A percentile compares a stretch with the other conserved stretches of the same genome.
phyloP scores from a whole-genome alignment of 768 basidiomycete species.

The Dentipellis fragilis region DNA sequence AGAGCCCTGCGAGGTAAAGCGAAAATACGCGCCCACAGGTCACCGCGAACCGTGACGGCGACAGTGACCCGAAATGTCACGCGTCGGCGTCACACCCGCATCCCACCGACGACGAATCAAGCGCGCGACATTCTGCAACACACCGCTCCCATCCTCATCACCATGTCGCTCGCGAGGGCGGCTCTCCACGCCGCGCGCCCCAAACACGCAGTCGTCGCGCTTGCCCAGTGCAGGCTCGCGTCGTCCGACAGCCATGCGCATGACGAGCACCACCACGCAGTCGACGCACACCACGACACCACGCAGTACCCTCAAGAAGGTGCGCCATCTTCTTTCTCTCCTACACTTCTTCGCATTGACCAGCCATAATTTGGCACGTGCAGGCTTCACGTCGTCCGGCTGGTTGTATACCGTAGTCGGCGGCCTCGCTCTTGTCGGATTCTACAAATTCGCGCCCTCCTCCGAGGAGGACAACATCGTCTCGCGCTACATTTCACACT shows the following conservation, averaged over 20 bases:
- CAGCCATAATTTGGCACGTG: background rate
- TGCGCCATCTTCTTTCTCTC: constrained; percentile 19
- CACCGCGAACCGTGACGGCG: too few relatives aligned
- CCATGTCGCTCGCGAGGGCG: constrained; percentile 11
- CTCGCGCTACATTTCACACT: constrained; percentile 57
- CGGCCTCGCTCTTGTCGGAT: constrained; percentile 38
- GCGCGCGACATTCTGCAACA: too few relatives aligned
- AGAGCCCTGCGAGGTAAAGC: too few relatives aligned
- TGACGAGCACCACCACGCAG: constrained; percentile 32
- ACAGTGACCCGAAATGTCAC: too few relatives aligned
- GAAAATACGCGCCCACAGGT: too few relatives aligned
- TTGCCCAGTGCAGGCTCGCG: constrained; percentile 18
- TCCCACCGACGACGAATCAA: too few relatives aligned
- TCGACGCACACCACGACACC: constrained; percentile 26
- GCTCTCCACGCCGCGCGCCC: constrained; percentile 5
- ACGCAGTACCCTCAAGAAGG: constrained; percentile 52
- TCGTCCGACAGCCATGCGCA: constrained; percentile 14
- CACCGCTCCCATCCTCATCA: background rate
- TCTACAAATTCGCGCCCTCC: constrained; percentile 62
- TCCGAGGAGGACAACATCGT: constrained; percentile 51
- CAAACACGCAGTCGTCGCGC: background rate
- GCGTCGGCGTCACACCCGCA: too few relatives aligned
- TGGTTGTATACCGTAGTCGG: constrained; percentile 57
- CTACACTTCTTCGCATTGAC: background rate
- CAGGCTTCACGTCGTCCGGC: constrained; percentile 57